These are phyloP conservation scores for Gymnopus androsaceus DNA, from an alignment of 1,284 basidiomycete species.

Conservation along the genomic window DNA sequence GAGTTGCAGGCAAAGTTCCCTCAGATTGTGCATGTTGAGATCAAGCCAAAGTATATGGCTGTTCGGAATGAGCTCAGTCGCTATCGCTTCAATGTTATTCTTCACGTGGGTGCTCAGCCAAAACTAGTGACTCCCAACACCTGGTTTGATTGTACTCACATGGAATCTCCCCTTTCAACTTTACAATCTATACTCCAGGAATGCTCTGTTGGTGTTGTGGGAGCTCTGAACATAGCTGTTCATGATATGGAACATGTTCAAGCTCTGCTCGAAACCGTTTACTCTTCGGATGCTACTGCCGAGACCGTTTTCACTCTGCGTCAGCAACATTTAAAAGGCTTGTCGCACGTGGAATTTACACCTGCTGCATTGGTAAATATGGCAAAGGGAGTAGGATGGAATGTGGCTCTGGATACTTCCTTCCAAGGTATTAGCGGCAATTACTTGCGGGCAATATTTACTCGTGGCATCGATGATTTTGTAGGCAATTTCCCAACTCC, in stretches of 20 bases:
- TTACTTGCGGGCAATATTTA: background rate
- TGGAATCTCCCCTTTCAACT: background rate
- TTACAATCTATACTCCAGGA: background rate
- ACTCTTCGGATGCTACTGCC: too few species aligned
- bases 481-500: background rate
- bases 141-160: background rate
- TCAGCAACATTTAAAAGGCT: too few species aligned
- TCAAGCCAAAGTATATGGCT: constrained; percentile 31
- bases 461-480: background rate
- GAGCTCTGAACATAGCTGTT: background rate
- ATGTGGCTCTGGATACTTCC: background rate
- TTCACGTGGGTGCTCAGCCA: background rate
- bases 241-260: too few species aligned
- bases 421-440: background rate
- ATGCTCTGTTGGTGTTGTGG: background rate
- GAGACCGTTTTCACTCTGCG: too few species aligned
- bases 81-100: constrained; percentile 2
- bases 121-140: background rate
- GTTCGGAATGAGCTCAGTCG: constrained; percentile 44
- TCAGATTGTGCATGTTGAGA: constrained; percentile 10
- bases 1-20: background rate
- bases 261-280: too few species aligned
- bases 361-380: background rate
- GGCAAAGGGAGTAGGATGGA: background rate
- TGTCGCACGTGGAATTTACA: background rate